phyloP scores from a whole-genome alignment of 768 basidiomycete genomes.

The Auricularia auricula-judae region DNA sequence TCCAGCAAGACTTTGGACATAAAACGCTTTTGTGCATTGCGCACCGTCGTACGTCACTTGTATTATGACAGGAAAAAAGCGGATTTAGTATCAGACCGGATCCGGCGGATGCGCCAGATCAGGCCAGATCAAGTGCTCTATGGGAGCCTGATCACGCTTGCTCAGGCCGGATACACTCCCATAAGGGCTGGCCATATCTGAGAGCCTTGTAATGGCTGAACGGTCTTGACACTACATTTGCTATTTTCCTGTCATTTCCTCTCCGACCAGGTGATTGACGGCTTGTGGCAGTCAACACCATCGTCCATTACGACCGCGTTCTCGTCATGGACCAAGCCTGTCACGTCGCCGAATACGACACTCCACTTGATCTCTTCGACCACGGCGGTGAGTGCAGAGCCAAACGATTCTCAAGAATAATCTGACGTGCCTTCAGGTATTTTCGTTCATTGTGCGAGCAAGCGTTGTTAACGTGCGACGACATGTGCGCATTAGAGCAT shows the following conservation, averaged over 20 bases:
- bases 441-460: background rate
- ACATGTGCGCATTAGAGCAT: background rate
- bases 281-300: conserved; percentile 11
- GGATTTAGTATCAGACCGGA: no score
- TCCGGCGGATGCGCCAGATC: no score
- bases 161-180: no score
- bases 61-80: no score
- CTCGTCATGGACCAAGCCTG: conserved; percentile 61
- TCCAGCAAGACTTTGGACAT: conserved; percentile 45
- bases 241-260: no score
- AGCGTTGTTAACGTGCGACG: background rate
- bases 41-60: conserved; percentile 31
- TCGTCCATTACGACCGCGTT: conserved; percentile 53
- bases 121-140: no score
- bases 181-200: no score
- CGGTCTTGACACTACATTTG: no score
- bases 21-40: conserved; percentile 49
- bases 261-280: conserved; percentile 8
- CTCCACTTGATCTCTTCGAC: conserved; percentile 55
- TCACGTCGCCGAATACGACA: conserved; percentile 60
- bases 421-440: background rate
- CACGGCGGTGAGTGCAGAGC: conserved; percentile 30
- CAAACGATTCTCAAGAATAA: background rate
- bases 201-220: no score
- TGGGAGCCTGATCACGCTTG: no score